Evolutionary conservation across 116 monocot genomes (phyloP), one percentile per base, ranked within the genome.

Genomic region (Thalassia testudinum): DNA sequence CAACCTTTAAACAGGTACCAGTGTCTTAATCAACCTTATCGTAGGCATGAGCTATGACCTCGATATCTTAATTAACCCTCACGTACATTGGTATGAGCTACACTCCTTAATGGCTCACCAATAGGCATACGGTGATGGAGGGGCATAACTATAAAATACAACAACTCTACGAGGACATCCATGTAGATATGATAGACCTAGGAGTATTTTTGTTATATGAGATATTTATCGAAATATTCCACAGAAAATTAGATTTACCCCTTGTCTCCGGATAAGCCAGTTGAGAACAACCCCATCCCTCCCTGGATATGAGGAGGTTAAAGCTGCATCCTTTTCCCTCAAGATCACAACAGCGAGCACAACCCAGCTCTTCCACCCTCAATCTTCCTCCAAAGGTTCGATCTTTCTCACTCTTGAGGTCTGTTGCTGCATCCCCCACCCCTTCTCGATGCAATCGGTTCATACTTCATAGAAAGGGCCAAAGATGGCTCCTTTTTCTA

Each of bases 401-500:
- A 7, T 15, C 45, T 45, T 45, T 45, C 45, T 45, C 5, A n/a
- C 15, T 45, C 2, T 34, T 10, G 30, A 45, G 45, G 15, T 45
- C 45, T 5, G 5, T 45, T 45, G 19, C 7, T 45, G 15, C 18
- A 45, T 20, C 18, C 15, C 18, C 15, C 19, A 4, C 15, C 15
- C 4, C 45, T 16, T 15, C 18, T 45, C 19, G 45, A 5, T 45
- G 15, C 10, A n/a, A 45, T 13, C 45, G 15, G 45, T 45, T 16
- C 45, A 45, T 20, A n/a, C 18, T n/a, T 16, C 45, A 38, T 49
- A 21, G 28, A 47, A 48, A 43, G 27, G 26, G 27, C 24, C 20
- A 28, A 38, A 61, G 44, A 70, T 74, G 70, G 53, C 50, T 17
- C 55, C 54, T 56, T 64, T 60, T 43, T 56, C 55, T 4, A 51